Conservation (phyloP, 176 grass and related monocot species). For the Oryza punctata region DNA sequence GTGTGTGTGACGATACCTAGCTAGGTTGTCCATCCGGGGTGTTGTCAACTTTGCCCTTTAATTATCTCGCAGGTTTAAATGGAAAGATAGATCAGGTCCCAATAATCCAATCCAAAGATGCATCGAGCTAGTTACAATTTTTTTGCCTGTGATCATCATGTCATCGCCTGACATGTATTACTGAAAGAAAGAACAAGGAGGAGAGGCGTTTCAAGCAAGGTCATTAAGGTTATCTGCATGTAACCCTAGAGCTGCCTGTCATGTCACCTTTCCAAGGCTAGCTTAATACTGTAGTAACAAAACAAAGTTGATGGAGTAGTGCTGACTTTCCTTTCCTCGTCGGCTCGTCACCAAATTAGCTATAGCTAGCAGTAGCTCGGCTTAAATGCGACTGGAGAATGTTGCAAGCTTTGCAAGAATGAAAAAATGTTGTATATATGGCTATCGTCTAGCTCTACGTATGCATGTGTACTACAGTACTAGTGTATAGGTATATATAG, state of each 20-base stretch:
- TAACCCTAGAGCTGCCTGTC: slow-evolving; percentile 4
- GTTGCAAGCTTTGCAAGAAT: slow-evolving; percentile 7
- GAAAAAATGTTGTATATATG: background rate
- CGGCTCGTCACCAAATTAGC: background rate
- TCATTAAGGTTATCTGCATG: background rate
- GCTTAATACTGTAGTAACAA: background rate
- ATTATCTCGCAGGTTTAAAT: background rate
- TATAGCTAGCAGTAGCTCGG: background rate
- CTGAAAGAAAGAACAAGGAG: background rate
- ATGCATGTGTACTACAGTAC: background rate
- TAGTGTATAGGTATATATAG: slow-evolving; percentile 17
- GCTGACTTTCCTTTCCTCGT: background rate
- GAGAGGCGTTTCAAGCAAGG: slow-evolving; percentile 22
- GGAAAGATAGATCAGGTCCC: background rate
- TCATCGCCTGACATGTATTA: background rate
- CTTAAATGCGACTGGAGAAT: background rate
- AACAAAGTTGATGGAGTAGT: slow-evolving; percentile 10
- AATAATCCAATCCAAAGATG: background rate
- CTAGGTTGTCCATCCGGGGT: slow-evolving; percentile 2
- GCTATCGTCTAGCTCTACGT: background rate
- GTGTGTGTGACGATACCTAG: slow-evolving; percentile 13
- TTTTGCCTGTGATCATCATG: slow-evolving; percentile 38
- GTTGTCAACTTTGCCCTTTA: slow-evolving; percentile 37
- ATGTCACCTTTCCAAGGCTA: slow-evolving; percentile 21
- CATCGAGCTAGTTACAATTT: background rate